A percentile compares a stretch with the other conserved stretches of the same genome.
phyloP scores from a whole-genome alignment of 805 yeast genomes.

The Pichia heedii region DNA sequence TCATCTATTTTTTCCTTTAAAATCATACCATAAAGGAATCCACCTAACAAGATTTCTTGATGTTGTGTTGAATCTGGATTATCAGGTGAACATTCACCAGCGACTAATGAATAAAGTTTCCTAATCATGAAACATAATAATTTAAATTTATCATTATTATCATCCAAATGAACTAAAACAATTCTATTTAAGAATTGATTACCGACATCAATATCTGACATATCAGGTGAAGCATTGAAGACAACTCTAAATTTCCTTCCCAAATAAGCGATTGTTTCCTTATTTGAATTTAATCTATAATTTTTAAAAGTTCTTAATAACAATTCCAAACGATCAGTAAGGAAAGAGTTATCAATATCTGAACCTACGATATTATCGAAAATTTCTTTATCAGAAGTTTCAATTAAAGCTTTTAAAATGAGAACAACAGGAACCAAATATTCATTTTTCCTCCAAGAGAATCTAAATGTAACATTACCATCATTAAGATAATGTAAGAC shows the following conservation, averaged over 20 bases:
- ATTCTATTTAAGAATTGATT: conserved; percentile 71
- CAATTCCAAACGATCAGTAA: conserved; percentile 96
- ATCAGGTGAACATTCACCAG: conserved; percentile 94
- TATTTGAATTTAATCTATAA: conserved; percentile 67
- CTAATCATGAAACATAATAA: conserved; percentile 90
- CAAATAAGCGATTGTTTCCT: conserved; percentile 85
- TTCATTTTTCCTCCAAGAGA: conserved; percentile 95
- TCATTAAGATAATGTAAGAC: conserved; percentile 93
- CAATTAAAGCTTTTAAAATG: conserved; percentile 83
- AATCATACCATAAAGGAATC: conserved; percentile 94
- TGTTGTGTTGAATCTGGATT: conserved; percentile 99
- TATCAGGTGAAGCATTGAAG: conserved; percentile 80
- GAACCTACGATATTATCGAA: conserved; percentile 94
- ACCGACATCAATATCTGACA: conserved; percentile 86
- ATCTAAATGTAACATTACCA: conserved; percentile 93
- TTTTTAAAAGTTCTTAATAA: conserved; percentile 80
- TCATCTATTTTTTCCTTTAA: conserved; percentile 95
- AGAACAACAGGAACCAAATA: conserved; percentile 87
- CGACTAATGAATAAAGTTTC: conserved; percentile 87
- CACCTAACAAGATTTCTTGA: conserved; percentile 93
- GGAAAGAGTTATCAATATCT: conserved; percentile 78
- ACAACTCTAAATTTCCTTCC: conserved; percentile 96
- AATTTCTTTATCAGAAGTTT: conserved; percentile 88
- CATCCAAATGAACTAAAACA: conserved; percentile 78
- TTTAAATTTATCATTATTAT: conserved; percentile 72